Conservation (phyloP, 805 yeast genomes). For the Scheffersomyces stipitis region DNA sequence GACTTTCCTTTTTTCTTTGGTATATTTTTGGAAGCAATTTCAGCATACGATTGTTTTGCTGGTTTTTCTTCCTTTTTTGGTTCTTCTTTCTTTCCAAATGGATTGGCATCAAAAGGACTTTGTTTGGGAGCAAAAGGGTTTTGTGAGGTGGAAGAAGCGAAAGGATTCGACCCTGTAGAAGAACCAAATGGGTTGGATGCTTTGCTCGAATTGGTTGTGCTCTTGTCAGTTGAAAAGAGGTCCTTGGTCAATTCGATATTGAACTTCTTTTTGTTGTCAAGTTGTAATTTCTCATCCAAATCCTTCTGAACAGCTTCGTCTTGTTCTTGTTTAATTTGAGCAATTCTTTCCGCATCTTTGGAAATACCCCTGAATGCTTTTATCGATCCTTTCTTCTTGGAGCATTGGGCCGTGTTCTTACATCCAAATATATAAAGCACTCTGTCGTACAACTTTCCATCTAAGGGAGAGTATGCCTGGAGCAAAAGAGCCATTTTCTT, state of each 20-base stretch:
- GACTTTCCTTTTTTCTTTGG: constrained; percentile 9
- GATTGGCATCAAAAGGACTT: constrained; percentile 3
- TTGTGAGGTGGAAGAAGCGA: constrained; percentile 20
- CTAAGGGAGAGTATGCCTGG: constrained; percentile 82
- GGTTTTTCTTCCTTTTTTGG: constrained; percentile 8
- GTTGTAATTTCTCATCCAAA: constrained; percentile 38
- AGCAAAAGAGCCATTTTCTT: constrained; percentile 62
- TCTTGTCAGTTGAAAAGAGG: constrained; percentile 9
- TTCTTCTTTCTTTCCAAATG: constrained; percentile 2
- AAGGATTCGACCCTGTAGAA: constrained; percentile 22
- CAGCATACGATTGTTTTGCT: constrained; percentile 7
- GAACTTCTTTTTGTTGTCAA: constrained; percentile 44
- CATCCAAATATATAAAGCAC: constrained; percentile 81
- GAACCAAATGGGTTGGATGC: constrained; percentile 15
- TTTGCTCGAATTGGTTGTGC: constrained; percentile 4
- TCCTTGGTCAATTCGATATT: constrained; percentile 41
- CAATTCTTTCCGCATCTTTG: constrained; percentile 54
- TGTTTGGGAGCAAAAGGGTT: constrained; percentile 5
- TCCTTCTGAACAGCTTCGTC: constrained; percentile 28
- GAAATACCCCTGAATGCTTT: constrained; percentile 76
- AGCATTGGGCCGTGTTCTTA: constrained; percentile 52
- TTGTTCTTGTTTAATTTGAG: constrained; percentile 35
- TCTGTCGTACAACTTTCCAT: constrained; percentile 71
- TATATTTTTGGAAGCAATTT: constrained; percentile 10
- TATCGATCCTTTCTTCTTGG: constrained; percentile 66